Conservation (phyloP, 2,329 filamentous ascomycete genomes). For the Phaeosphaeria sp. region DNA sequence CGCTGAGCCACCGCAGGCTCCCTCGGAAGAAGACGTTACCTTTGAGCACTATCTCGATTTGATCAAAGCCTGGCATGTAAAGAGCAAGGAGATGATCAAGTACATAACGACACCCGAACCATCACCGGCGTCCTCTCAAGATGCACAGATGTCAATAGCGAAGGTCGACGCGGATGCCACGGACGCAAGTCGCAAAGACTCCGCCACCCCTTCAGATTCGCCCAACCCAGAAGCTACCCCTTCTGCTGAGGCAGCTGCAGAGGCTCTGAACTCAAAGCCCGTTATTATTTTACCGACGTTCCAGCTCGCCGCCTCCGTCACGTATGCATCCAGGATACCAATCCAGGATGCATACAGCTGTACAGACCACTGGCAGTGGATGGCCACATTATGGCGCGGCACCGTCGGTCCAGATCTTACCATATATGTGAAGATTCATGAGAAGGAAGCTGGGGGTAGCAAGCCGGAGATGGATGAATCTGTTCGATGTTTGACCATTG, state of each 20-base stretch:
- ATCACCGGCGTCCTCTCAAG: slow-evolving; percentile 3
- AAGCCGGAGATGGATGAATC: slow-evolving; percentile 53
- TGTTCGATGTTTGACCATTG: slow-evolving; percentile 49
- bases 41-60: slow-evolving; percentile 68
- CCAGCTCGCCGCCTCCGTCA: slow-evolving; percentile 79
- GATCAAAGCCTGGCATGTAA: slow-evolving; percentile 77
- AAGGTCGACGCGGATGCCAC: slow-evolving; percentile 8
- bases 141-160: slow-evolving; percentile 5
- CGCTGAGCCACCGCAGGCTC: slow-evolving; percentile 56
- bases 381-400: slow-evolving; percentile 90
- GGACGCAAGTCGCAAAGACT: slow-evolving; percentile 21
- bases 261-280: slow-evolving; percentile 56
- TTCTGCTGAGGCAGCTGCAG: slow-evolving; percentile 9
- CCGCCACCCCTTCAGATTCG: slow-evolving; percentile 18
- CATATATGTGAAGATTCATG: slow-evolving; percentile 64
- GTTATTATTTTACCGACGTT: slow-evolving; percentile 81
- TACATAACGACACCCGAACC: slow-evolving; percentile 55
- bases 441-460: slow-evolving; percentile 35
- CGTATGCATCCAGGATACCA: slow-evolving; percentile 74
- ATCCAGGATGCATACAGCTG: slow-evolving; percentile 80
- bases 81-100: slow-evolving; percentile 72
- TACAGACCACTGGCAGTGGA: slow-evolving; percentile 97
- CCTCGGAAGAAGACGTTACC: slow-evolving; percentile 48
- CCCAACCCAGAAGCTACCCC: slow-evolving; percentile 4
- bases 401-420: slow-evolving; percentile 82